phyloP scores from a whole-genome alignment of 2,329 filamentous ascomycete genomes.

The Botrytis porri region DNA sequence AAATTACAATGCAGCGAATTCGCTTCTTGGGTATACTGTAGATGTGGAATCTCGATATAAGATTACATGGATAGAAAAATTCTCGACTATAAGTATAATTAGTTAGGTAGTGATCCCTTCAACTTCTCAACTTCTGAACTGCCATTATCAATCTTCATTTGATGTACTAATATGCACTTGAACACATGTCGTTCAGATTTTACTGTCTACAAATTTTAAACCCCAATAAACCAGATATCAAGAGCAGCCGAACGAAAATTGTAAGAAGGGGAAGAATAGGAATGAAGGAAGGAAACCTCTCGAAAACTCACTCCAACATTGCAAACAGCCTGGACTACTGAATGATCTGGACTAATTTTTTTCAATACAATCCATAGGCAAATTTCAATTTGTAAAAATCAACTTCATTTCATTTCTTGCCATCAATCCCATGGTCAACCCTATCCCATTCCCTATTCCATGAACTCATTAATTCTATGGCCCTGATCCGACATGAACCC shows the following conservation, averaged over 20 bases:
- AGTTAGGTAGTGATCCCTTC: no score
- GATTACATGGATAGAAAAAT: no score
- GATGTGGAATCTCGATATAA: no score
- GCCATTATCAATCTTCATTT: no score
- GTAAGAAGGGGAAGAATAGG: background rate
- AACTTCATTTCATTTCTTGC: background rate
- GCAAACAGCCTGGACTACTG: background rate
- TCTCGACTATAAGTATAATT: no score
- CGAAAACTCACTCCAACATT: background rate
- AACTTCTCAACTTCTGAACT: no score
- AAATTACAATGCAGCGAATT: no score
- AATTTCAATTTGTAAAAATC: background rate
- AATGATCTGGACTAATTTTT: background rate
- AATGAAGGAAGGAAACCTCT: background rate
- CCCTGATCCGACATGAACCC: background rate
- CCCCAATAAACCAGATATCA: background rate
- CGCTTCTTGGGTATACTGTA: no score
- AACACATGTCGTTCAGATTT: no score
- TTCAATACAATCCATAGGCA: background rate
- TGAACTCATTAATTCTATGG: background rate
- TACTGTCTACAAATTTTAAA: background rate
- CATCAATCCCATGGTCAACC: background rate
- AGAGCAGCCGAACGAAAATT: background rate
- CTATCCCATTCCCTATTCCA: background rate
- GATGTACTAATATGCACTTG: no score